These are phyloP conservation scores for Schizosaccharomyces lindneri DNA, from an alignment of 805 yeast species.

Conservation along the genomic window DNA sequence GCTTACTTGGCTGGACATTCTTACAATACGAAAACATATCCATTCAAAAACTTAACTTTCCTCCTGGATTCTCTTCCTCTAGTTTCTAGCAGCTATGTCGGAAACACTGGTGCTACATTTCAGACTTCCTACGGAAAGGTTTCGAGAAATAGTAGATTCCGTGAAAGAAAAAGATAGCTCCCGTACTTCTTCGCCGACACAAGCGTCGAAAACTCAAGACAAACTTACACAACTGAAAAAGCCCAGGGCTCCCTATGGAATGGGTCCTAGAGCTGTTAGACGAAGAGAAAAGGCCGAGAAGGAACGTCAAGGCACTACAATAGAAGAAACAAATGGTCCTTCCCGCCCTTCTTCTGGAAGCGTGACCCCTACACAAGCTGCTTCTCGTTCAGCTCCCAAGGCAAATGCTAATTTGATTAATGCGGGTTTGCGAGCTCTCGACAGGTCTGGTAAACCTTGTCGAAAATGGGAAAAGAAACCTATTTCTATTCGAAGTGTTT, in stretches of 20 bases:
- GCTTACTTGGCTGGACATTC: too few species aligned
- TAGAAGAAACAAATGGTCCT: background rate
- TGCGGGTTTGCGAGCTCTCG: slow-evolving; percentile 17
- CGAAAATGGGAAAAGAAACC: slow-evolving; percentile 20
- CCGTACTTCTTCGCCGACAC: background rate
- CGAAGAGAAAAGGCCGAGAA: background rate
- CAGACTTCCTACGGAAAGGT: background rate
- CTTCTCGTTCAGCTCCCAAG: slow-evolving; percentile 5
- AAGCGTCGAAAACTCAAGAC: background rate
- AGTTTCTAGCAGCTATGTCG: background rate
- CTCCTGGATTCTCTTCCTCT: too few species aligned
- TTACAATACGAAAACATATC: too few species aligned
- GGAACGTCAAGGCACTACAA: background rate
- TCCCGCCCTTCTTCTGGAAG: background rate
- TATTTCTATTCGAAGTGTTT: background rate
- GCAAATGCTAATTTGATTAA: slow-evolving; percentile 13
- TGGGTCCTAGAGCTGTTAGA: background rate
- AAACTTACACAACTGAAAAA: background rate
- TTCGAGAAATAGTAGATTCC: background rate
- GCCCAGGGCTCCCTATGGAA: slow-evolving; percentile 1
- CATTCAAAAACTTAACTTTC: too few species aligned
- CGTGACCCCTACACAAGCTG: background rate
- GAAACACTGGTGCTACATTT: background rate
- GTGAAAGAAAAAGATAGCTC: background rate
- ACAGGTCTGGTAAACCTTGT: slow-evolving; percentile 20